Evolutionary conservation across 2,329 filamentous ascomycete genomes (phyloP).

Genomic region (Aureobasidium lini): DNA sequence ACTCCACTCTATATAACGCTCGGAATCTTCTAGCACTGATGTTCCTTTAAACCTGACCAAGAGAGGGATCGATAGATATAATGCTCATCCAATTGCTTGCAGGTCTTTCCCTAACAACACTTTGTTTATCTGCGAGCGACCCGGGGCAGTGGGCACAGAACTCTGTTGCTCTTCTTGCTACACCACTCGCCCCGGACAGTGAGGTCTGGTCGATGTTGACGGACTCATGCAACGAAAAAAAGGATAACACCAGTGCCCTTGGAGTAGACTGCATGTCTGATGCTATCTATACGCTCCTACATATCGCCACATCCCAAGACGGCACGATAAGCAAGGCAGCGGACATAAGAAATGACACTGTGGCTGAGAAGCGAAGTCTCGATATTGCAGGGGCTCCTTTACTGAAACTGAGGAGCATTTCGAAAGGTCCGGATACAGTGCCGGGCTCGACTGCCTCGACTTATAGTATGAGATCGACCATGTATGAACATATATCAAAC

Average conservation of each 20-base stretch:
- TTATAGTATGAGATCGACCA: not conserved
- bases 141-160: no score
- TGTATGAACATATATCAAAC: conserved; percentile 5
- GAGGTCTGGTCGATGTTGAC: not conserved
- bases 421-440: not conserved
- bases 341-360: not conserved
- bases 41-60: no score
- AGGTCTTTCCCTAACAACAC: no score
- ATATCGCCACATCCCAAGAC: not conserved
- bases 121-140: no score
- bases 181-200: not conserved
- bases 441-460: not conserved
- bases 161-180: not conserved
- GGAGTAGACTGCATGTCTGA: not conserved
- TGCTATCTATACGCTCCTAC: not conserved
- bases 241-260: no score
- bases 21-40: no score
- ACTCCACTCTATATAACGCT: no score
- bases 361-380: not conserved
- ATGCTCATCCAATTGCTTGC: no score
- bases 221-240: not conserved
- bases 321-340: not conserved
- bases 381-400: not conserved
- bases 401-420: not conserved
- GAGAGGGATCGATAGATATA: no score